Base-by-base conservation (phyloP, 768 basidiomycete species). In the Termitomyces sp. region DNA sequence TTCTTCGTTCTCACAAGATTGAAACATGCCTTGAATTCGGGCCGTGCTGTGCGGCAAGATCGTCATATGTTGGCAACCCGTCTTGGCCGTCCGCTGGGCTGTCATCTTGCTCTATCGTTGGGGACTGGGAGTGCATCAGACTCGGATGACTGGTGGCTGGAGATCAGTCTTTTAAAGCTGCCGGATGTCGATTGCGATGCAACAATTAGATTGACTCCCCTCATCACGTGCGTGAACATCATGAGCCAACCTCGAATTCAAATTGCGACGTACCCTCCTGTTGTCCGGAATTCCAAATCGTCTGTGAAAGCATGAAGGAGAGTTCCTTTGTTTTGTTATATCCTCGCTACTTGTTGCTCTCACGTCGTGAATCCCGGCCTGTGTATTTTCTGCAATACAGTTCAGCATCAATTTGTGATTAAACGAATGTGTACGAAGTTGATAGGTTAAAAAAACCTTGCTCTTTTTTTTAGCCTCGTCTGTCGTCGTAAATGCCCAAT, bases 51-150 rank as follows among this genome's bases (percentile, higher is more conserved):
- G 79, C 76, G 5, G 86, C 84, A n/a, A 93, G 83, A 68, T 90
- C 87, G 57, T 90, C 86, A 65, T 94, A 94, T 4, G 87, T 86
- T 18, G 91, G 91, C 8, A 92, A 78, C 44, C 82, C 84, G 57
- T 85, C 83, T 30, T 66, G 73, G n/a, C 72, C 74, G 3, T 61
- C 60, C 4, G 75, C 60, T 26, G 67, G 60, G 16, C 63, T 55
- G 5, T 65, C 57, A 64, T 84, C 82, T 66, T 82, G 81, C 63
- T 84, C 82, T 55, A 81, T 65, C 57, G 71, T 63, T 9, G 49
- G 51, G 9, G 61, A 65, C 33, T 57, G 41, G 35, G 62, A 60
- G 35, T 65, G 61, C 67, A 68, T 76, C n/a, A 40, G 46, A 36
- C 5, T 35, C n/a, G 14, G 33, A 20, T 36, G 57, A 38, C 33